phyloP scores from a whole-genome alignment of 352 stramenopile genomes.

The Phytophthora crassamura region DNA sequence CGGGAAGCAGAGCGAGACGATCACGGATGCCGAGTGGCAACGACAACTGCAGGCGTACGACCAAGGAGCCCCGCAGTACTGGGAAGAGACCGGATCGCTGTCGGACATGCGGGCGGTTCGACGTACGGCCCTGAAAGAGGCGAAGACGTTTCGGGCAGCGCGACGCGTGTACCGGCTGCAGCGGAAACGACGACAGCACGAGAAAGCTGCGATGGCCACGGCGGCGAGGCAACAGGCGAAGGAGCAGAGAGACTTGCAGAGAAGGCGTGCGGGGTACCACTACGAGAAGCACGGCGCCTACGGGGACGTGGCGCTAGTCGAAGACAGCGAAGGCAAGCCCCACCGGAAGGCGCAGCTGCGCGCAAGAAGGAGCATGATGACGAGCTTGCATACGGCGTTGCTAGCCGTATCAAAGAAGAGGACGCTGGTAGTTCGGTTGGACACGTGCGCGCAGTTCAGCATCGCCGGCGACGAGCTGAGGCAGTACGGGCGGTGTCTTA shows the following conservation, averaged over 20 bases:
- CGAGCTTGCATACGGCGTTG: conserved; percentile 1
- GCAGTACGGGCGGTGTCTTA: conserved; percentile 1
- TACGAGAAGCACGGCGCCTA: conserved; percentile 10
- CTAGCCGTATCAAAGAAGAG: neutral
- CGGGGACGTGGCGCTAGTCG: neutral
- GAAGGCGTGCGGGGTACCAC: conserved; percentile 1
- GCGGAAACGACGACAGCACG: neutral
- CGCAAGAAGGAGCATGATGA: neutral
- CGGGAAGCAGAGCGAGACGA: no score
- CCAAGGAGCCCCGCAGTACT: neutral
- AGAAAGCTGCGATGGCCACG: no score
- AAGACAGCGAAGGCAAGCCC: neutral
- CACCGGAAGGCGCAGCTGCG: conserved; percentile 2
- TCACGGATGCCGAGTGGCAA: neutral
- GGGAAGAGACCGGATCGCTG: no score
- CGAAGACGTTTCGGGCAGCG: neutral
- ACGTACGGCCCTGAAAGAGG: neutral
- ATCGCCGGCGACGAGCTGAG: neutral
- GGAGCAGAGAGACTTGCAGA: no score
- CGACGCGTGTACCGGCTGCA: neutral
- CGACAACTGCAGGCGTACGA: neutral
- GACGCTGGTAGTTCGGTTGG: conserved; percentile 4
- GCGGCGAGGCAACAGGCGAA: no score
- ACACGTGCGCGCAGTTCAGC: conserved; percentile 5
- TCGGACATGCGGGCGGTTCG: neutral